Percentiles rank a stretch among this genome's conserved stretches.
Evolutionary conservation across 1,284 basidiomycete species (phyloP).

Genomic region (Abortiporus biennis): DNA sequence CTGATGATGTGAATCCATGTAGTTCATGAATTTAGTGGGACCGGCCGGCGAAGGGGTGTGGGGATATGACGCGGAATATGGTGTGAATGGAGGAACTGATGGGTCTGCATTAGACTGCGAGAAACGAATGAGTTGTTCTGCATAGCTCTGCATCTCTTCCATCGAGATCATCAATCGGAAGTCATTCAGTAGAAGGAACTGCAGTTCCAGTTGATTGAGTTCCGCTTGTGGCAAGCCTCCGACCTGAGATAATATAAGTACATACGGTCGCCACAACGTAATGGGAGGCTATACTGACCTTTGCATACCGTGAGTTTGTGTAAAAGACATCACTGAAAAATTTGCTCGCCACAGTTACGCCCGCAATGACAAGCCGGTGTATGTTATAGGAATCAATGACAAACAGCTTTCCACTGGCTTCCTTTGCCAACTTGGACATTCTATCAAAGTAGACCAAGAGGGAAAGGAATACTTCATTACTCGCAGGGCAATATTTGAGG

Average conservation of each 20-base stretch:
- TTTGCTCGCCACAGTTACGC: slow-evolving; percentile 96
- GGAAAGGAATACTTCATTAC: slow-evolving; percentile 95
- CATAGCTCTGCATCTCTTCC: slow-evolving; percentile 93
- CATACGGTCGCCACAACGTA: too few species aligned
- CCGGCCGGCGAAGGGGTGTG: slow-evolving; percentile 23
- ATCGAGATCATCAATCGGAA: slow-evolving; percentile 85
- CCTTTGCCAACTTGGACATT: slow-evolving; percentile 67
- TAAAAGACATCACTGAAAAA: slow-evolving; percentile 99
- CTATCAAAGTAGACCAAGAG: slow-evolving; percentile 97
- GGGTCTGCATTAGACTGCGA: slow-evolving; percentile 35
- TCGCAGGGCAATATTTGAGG: slow-evolving; percentile 97
- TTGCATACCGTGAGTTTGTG: slow-evolving; percentile 98
- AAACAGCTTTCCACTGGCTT: slow-evolving; percentile 69
- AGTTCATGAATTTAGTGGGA: slow-evolving; percentile 40
- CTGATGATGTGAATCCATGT: slow-evolving; percentile 9
- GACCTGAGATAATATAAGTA: too few species aligned
- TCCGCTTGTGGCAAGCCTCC: slow-evolving; percentile 93
- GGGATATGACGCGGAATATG: slow-evolving; percentile 20
- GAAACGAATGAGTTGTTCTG: slow-evolving; percentile 77
- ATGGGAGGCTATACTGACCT: slow-evolving; percentile 78
- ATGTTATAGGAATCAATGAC: slow-evolving; percentile 98
- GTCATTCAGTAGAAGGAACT: slow-evolving; percentile 95
- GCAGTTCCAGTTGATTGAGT: slow-evolving; percentile 94
- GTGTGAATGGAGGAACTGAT: slow-evolving; percentile 21
- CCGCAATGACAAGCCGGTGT: slow-evolving; percentile 91